Conservation (phyloP, 164 flowering plant genomes). For the Magnolia sinica region DNA sequence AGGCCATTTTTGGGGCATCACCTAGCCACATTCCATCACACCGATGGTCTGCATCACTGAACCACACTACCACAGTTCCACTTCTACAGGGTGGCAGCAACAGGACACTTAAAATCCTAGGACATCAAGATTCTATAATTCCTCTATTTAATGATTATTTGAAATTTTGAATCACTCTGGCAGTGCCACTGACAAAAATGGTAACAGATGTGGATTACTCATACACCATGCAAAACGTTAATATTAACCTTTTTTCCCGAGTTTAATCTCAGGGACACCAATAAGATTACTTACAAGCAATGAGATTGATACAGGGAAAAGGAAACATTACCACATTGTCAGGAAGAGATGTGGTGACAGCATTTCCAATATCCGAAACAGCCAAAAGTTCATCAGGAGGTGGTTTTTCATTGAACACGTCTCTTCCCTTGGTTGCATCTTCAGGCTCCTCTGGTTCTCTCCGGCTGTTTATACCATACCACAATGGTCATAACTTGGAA, state of each 20-base stretch:
- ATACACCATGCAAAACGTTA: not conserved
- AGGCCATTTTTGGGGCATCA: not conserved
- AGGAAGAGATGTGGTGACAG: constrained; percentile 91
- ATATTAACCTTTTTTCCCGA: not conserved
- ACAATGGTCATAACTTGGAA: not conserved
- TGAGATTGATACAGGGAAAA: not conserved
- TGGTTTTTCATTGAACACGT: constrained; percentile 96
- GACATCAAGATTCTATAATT: not conserved
- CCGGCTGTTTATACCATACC: constrained; percentile 36
- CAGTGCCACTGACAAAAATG: not conserved
- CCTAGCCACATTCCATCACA: not conserved
- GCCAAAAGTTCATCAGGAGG: constrained; percentile 97
- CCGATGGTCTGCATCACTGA: not conserved
- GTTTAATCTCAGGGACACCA: not conserved
- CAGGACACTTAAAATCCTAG: not conserved
- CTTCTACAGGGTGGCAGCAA: too few species aligned
- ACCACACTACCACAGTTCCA: too few species aligned
- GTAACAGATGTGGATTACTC: not conserved
- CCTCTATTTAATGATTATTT: not conserved
- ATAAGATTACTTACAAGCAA: not conserved
- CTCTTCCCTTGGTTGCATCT: constrained; percentile 98
- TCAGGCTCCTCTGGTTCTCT: constrained; percentile 99
- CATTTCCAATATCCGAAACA: constrained; percentile 85
- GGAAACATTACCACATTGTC: constrained; percentile 79
- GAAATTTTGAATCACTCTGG: not conserved